Base-by-base conservation (phyloP, 768 basidiomycete species). In the Suillus weaverae region DNA sequence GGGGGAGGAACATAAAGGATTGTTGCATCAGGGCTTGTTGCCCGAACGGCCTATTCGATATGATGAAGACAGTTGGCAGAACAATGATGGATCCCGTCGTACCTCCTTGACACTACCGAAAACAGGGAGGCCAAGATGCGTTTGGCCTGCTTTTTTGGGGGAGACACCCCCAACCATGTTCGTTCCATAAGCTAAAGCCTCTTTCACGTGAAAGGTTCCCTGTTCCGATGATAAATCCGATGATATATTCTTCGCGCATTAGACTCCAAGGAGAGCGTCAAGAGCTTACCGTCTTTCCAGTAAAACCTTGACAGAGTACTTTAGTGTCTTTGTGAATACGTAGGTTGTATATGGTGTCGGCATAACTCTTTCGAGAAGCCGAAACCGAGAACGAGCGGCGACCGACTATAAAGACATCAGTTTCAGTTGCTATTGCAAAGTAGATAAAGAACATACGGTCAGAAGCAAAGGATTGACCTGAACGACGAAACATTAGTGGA, bases 1-100 rank as follows among this genome's bases (percentile, higher is more conserved):
- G 96, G 94, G n/a, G 97, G 97, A 5, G 97, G 97, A 16, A 99
- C 97, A 77, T 99, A 99, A 79, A 99, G 88, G 65, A 99, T 89
- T 41, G 94, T 90, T 35, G 97, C 97, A 72, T 99, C 97, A 13
- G 97, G 97, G 67, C 87, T 81, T 50, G 89, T 86, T 68, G 94
- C 89, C 56, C 85, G 81, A 66, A 96, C 95, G 50, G 97, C 97
- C 95, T 97, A 66, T 61, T 67, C 20, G 62, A 62, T 62, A 20
- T 59, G 20, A 14, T 43, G 44, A 54, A 69, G 33, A 59, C 48
- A 8, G 11, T 60, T 7, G 38, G 26, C 9, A 39, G 39, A n/a
- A 39, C 35, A 62, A 62, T 33, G 9, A 68, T 30, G n/a, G 22
- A 57, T 22, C 10, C 50, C 2, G 36, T 64, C 73, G 74, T 70